Conservation (phyloP, 768 basidiomycete species). For the Rhizopogon rudus region DNA sequence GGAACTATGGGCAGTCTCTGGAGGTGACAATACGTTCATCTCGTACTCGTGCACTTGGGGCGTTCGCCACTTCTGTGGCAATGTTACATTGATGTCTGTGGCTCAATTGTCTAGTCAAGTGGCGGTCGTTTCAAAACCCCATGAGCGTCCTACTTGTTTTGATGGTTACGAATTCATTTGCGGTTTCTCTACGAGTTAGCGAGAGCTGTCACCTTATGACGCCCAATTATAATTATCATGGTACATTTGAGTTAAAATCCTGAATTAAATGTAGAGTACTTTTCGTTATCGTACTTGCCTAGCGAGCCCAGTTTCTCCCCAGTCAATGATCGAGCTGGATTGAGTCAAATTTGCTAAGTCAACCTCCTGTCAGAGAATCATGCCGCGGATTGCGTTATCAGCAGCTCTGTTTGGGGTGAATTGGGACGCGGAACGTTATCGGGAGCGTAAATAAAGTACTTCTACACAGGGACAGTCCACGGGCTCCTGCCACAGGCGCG, state of each 20-base stretch:
- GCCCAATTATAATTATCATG: slow-evolving; percentile 41
- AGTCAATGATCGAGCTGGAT: slow-evolving; percentile 36
- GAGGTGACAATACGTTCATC: not conserved
- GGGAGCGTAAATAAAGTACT: slow-evolving; percentile 46
- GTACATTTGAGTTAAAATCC: not conserved
- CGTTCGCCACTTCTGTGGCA: not conserved
- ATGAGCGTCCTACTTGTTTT: slow-evolving; percentile 44
- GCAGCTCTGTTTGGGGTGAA: slow-evolving; percentile 61
- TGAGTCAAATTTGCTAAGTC: slow-evolving; percentile 24
- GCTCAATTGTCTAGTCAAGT: not conserved
- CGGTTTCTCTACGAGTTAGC: slow-evolving; percentile 41
- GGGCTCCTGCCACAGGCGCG: slow-evolving; percentile 48
- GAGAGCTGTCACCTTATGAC: slow-evolving; percentile 48
- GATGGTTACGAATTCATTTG: slow-evolving; percentile 48
- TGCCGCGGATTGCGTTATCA: slow-evolving; percentile 45
- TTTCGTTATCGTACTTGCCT: slow-evolving; percentile 54
- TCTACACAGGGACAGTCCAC: slow-evolving; percentile 66
- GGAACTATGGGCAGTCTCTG: not conserved
- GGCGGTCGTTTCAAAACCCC: not conserved
- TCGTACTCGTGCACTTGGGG: not conserved
- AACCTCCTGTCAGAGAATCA: slow-evolving; percentile 45
- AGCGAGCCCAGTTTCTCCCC: slow-evolving; percentile 33
- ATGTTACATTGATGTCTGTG: too few species aligned
- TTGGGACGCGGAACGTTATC: slow-evolving; percentile 46
- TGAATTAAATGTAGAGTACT: slow-evolving; percentile 24